Base-by-base conservation (phyloP, 345 rosid species). In the Adansonia digitata region DNA sequence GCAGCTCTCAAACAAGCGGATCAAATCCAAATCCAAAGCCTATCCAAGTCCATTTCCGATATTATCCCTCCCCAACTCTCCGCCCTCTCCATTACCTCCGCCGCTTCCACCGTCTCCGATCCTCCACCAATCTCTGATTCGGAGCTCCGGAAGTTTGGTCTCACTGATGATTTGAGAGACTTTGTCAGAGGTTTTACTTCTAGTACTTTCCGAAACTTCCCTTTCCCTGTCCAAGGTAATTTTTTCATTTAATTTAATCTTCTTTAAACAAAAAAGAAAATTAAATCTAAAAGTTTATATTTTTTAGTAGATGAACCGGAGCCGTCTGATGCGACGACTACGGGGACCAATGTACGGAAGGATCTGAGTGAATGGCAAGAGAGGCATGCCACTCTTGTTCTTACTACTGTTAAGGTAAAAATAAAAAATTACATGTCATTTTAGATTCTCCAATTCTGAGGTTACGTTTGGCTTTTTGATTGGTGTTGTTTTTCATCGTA, bases 291-390 rank as follows among this genome's bases (percentile, higher is more conserved):
- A 35, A 20, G 39, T 49, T 71, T 51, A 26, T 10, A 39, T 24
- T 60, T 22, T 12, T 81, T 60, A 49, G 82, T 39, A 82, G 91
- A 83, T 80, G 88, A 87, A 48, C 65, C 81, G 45, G 90, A 84
- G 73, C 77, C 80, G 60, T 76, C 85, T 49, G 94, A 84, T 75
- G 80, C 71, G 75, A 71, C 53, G 13, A 77, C 88, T 2, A 73
- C 79, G 29, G 81, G 46, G 18, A 85, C 98, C 9, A 94, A 92
- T 82, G 94, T 94, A 14, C 82, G 97, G 81, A 89, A 84, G 82
- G 98, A 94, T 91, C 92, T 94, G 5, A 86, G 86, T 2, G 94
- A 91, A 75, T 94, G 98, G 98, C 98, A 94, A 73, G 97, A 93
- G 88, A 88, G 86, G 74, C 98, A 94, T 77, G 98, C 98, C 52